Base-by-base conservation (phyloP, 192 early-diverging fungal genomes). In the Coemansia sp. region DNA sequence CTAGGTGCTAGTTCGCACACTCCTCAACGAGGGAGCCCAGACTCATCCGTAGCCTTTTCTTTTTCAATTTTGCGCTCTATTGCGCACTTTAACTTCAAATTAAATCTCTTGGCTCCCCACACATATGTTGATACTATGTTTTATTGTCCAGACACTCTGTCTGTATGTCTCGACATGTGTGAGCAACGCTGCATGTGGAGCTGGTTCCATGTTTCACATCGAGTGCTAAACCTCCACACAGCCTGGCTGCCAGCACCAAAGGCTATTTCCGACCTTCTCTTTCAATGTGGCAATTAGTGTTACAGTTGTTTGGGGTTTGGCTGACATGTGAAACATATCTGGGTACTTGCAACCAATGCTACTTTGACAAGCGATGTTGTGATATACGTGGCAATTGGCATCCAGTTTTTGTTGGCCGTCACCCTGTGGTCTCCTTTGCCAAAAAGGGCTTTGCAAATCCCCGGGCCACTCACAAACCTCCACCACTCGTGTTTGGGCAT, bases 381-480 rank as follows among this genome's bases (percentile, higher is more conserved):
- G 29, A 20, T 33, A 36, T 60, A 60, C 57, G 57, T 60, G 57
- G 57, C 57, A 31, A 8, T 11, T 36, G 9, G 11, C 54, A 0
- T 47, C 20, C 46, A n/a, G 46, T 7, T 5, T 47, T n/a, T n/a
- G 46, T n/a, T 47, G 46, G 51, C 51, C 51, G 2, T 24, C 24
- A 9, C 22, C 15, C 10, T 54, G 51, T 54, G 51, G 51, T 7
- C 43, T 27, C 7, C 9, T 27, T 54, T 54, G 51, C 2, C 51
- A 54, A 54, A 3, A 54, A 54, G 12, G 22, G 51, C 51, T 6
- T 10, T 24, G 51, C 12, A 54, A 54, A 54, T 54, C 51, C 24
- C 24, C 5, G 5, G 20, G 33, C 78, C 79, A 73, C 38, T 76
- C 4, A 34, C 42, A 81, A 81, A 76, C 74, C 42, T 81, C 79